phyloP scores from a whole-genome alignment of 257 asterid species.

The Anisodus tanguticus region DNA sequence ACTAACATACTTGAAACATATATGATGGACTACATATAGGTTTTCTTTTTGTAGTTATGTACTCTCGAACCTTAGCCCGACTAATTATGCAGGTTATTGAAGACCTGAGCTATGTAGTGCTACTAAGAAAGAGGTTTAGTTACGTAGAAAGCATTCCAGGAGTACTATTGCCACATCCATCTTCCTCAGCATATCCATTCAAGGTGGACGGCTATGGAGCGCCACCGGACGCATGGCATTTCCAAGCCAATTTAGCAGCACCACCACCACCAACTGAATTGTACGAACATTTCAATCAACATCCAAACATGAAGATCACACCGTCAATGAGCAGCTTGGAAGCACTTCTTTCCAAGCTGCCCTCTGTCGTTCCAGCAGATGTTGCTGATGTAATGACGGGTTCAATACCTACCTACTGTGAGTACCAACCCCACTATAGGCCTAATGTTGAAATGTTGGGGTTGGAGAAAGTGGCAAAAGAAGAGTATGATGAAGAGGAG shows the following conservation, averaged over 20 bases:
- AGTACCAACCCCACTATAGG: conserved; percentile 50
- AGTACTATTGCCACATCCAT: conserved; percentile 89
- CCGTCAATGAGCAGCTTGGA: conserved; percentile 99
- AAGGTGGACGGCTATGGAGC: conserved; percentile 50
- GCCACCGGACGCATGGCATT: conserved; percentile 63
- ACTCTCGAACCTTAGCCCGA: background rate
- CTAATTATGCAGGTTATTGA: conserved; percentile 64
- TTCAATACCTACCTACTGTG: conserved; percentile 40
- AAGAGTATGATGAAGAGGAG: conserved; percentile 61
- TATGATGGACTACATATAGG: background rate
- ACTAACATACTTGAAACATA: background rate
- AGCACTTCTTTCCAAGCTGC: conserved; percentile 91
- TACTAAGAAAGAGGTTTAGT: conserved; percentile 83
- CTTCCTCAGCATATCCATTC: conserved; percentile 70
- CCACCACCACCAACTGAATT: conserved; percentile 35
- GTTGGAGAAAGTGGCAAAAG: conserved; percentile 55
- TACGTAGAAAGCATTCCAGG: conserved; percentile 98
- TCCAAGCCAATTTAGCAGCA: conserved; percentile 34
- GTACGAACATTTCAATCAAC: conserved; percentile 47
- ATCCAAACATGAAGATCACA: conserved; percentile 61
- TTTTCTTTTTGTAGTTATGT: background rate
- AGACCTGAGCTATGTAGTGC: conserved; percentile 87
- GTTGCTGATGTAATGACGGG: conserved; percentile 32
- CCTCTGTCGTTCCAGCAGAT: conserved; percentile 64
- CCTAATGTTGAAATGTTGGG: conserved; percentile 47